Evolutionary conservation across 176 grass and related monocot species (phyloP).

Genomic region (Juncus inflexus): DNA sequence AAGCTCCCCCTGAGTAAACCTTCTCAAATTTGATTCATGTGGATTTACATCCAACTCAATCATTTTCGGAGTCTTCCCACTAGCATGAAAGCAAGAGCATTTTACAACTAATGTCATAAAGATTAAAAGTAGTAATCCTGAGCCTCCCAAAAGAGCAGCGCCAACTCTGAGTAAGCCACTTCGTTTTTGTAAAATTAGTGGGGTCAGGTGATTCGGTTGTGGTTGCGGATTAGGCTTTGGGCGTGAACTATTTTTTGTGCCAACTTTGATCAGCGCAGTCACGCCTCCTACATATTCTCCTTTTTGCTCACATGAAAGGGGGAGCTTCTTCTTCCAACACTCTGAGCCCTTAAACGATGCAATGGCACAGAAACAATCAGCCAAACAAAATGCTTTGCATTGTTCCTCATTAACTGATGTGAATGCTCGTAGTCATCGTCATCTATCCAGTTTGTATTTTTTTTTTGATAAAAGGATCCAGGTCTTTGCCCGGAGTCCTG

Average conservation of each 20-base stretch:
- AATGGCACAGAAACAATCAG: conserved; percentile 35
- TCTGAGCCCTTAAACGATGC: background rate
- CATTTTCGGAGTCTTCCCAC: background rate
- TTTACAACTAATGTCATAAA: background rate
- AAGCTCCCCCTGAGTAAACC: conserved; percentile 36
- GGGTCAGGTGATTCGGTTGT: background rate
- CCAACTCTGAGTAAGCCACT: conserved; percentile 10
- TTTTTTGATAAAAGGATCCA: too few relatives aligned
- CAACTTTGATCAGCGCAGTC: conserved; percentile 33
- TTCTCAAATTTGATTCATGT: conserved; percentile 16
- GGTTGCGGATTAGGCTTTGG: too few relatives aligned
- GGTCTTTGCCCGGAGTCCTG: too few relatives aligned
- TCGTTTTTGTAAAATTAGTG: background rate
- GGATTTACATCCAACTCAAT: background rate
- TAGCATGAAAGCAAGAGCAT: background rate
- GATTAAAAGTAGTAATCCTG: conserved; percentile 9
- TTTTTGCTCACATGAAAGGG: conserved; percentile 33
- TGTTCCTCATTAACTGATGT: background rate
- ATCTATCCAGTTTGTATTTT: conserved; percentile 21
- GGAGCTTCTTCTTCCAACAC: conserved; percentile 46
- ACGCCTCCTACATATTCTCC: background rate
- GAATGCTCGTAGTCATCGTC: conserved; percentile 34
- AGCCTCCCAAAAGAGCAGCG: conserved; percentile 11
- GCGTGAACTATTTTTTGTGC: background rate
- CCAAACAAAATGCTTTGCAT: conserved; percentile 12